A percentile compares a stretch with the other conserved stretches of the same genome.
phyloP scores from a whole-genome alignment of 2,329 filamentous ascomycete species.

The Pseudogymnoascus pannorum region DNA sequence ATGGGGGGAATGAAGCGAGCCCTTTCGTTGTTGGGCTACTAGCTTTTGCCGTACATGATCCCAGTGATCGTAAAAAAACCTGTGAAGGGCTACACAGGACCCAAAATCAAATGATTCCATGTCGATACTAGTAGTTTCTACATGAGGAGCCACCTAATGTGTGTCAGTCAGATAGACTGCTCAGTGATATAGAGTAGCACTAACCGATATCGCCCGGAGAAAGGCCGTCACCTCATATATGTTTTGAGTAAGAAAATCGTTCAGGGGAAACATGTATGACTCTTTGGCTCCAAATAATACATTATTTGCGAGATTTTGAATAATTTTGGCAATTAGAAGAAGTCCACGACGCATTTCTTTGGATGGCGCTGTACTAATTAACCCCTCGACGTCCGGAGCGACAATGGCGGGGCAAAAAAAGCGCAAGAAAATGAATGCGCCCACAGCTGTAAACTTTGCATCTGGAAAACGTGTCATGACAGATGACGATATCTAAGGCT shows the following conservation, averaged over 20 bases:
- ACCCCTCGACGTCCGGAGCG: slow-evolving; percentile 58
- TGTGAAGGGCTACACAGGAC: slow-evolving; percentile 61
- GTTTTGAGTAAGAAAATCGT: slow-evolving; percentile 61
- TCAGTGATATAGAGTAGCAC: slow-evolving; percentile 20
- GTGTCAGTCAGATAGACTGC: slow-evolving; percentile 12
- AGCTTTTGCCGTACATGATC: slow-evolving; percentile 61
- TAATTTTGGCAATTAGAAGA: slow-evolving; percentile 62
- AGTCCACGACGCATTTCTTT: slow-evolving; percentile 64
- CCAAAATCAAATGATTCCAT: slow-evolving; percentile 59
- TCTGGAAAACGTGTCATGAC: slow-evolving; percentile 59
- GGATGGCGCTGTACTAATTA: slow-evolving; percentile 53
- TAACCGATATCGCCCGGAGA: slow-evolving; percentile 58
- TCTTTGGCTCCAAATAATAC: slow-evolving; percentile 66
- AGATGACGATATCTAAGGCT: slow-evolving; percentile 48
- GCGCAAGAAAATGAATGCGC: slow-evolving; percentile 62
- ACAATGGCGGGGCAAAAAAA: slow-evolving; percentile 70
- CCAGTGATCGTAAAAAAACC: slow-evolving; percentile 66
- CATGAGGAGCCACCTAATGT: slow-evolving; percentile 40
- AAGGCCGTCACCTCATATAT: slow-evolving; percentile 63
- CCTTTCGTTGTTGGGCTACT: slow-evolving; percentile 50
- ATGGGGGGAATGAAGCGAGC: slow-evolving; percentile 46
- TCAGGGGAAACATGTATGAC: slow-evolving; percentile 64
- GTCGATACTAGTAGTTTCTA: slow-evolving; percentile 35
- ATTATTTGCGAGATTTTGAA: slow-evolving; percentile 66
- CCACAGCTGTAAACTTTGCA: slow-evolving; percentile 65